Base-by-base conservation (phyloP, 176 grass and related monocot genomes). In the Paspalum vaginatum region DNA sequence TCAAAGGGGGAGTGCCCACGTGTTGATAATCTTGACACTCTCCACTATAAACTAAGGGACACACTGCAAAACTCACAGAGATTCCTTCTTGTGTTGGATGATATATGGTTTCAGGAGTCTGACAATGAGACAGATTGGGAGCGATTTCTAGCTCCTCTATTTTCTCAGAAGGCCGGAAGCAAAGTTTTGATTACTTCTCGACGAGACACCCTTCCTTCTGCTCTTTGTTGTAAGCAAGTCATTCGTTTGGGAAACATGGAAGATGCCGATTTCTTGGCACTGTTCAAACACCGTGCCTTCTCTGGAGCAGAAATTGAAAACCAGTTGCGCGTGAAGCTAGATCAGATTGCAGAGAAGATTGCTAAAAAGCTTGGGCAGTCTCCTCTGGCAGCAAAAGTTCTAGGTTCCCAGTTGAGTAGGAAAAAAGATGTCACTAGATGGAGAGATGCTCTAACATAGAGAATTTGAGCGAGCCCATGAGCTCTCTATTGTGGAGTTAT, bases 141-240 rank as follows among this genome's bases (percentile, higher is more conserved):
- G 1, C 55, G 4, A 17, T 43, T 82, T 0, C 7, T 87, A 1
- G 73, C 21, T 14, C 79, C 79, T 40, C 10, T 87, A 16, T 18
- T 17, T 63, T 68, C 74, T 24, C 6, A 9, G 1, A 7, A 26
- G 0, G 27, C 0, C 0, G 64, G 72, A 57, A 71, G 73, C 65
- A 87, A 43, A 76, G 4, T 87, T 26, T 14, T 72, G 9, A n/a
- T 87, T 9, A 83, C 72, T 9, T 77, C 56, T 18, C 32, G 73
- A 0, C 2, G 14, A 0, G 1, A 42, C 41, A 25, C 0, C 5
- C 13, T 77, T 43, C 72, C 79, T 0, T 37, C 22, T 7, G 8
- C 44, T 61, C 12, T 87, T 0, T 20, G 3, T 0, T 69, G 53
- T 13, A 14, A 82, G 20, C 9, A 76, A 7, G 3, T 52, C 0